Conservation (phyloP, 257 asterid genomes). For the Scutellaria barbata region DNA sequence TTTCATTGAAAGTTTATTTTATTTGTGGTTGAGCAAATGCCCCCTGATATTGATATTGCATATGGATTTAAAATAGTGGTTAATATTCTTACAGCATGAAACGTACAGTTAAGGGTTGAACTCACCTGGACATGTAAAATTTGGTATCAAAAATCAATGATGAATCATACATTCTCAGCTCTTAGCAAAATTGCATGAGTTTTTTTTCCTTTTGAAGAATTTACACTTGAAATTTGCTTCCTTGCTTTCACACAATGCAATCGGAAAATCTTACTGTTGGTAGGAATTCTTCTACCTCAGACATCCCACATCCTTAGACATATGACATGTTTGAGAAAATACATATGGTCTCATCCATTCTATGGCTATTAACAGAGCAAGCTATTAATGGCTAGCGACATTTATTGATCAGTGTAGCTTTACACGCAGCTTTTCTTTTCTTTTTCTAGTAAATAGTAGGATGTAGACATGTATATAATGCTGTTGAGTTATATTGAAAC, state of each 20-base stretch:
- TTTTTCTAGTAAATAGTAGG: not conserved
- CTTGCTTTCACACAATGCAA: conserved; percentile 19
- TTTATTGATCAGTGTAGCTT: conserved; percentile 2
- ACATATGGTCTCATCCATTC: conserved; percentile 21
- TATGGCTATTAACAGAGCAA: conserved; percentile 27
- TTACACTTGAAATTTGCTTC: not conserved
- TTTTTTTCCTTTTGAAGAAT: conserved; percentile 10
- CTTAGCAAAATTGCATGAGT: conserved; percentile 6
- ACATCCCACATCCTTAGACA: conserved; percentile 43
- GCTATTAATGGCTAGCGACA: not conserved
- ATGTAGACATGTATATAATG: not conserved
- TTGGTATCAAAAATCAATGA: not conserved
- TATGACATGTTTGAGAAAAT: conserved; percentile 40
- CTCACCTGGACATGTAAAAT: conserved; percentile 15
- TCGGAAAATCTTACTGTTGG: conserved; percentile 20
- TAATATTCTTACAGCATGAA: no score
- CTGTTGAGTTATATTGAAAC: no score
- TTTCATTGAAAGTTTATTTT: no score
- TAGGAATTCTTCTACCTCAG: conserved; percentile 22
- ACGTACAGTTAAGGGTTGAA: not conserved
- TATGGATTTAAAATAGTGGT: not conserved
- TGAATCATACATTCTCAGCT: not conserved
- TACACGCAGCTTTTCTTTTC: not conserved
- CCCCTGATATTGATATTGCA: conserved; percentile 34
- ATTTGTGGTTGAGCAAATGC: no score